Evolutionary conservation across 352 stramenopile species (phyloP).

Genomic region (Phytophthora aleatoria): DNA sequence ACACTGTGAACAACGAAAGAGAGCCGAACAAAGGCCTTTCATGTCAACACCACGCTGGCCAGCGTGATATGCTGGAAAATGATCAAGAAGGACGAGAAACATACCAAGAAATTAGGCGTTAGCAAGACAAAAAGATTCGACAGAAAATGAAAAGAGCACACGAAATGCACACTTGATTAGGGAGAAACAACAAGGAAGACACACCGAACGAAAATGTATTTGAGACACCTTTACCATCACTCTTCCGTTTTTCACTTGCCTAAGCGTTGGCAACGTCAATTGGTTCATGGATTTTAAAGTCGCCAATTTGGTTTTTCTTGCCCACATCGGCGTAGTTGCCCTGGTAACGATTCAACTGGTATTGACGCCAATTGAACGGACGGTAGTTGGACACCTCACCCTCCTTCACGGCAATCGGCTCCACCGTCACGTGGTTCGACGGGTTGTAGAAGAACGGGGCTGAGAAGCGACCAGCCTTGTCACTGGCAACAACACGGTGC

Average conservation of each 20-base stretch:
- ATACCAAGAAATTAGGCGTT: conserved; percentile 32
- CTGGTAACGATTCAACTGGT: conserved; percentile 70
- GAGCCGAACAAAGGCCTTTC: conserved; percentile 10
- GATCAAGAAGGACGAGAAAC: conserved; percentile 33
- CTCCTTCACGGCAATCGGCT: conserved; percentile 60
- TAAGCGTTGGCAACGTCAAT: conserved; percentile 21
- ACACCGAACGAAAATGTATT: not conserved
- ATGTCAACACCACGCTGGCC: conserved; percentile 26
- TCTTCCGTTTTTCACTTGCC: not conserved
- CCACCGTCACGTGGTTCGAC: conserved; percentile 62
- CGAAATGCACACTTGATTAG: conserved; percentile 36
- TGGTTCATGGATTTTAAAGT: not conserved
- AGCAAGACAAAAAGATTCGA: conserved; percentile 28
- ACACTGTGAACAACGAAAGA: conserved; percentile 27
- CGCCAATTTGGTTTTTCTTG: conserved; percentile 59
- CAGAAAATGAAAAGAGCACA: conserved; percentile 24
- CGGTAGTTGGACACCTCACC: conserved; percentile 61
- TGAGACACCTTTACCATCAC: not conserved
- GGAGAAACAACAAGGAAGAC: not conserved
- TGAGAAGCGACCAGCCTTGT: conserved; percentile 47
- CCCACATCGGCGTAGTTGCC: conserved; percentile 92
- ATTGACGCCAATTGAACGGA: conserved; percentile 87
- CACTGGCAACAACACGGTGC: conserved; percentile 57
- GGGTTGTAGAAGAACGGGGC: conserved; percentile 75
- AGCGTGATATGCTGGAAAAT: conserved; percentile 38